Base-by-base conservation (phyloP, 2,329 filamentous ascomycete genomes). In the Metarhizium sp. region DNA sequence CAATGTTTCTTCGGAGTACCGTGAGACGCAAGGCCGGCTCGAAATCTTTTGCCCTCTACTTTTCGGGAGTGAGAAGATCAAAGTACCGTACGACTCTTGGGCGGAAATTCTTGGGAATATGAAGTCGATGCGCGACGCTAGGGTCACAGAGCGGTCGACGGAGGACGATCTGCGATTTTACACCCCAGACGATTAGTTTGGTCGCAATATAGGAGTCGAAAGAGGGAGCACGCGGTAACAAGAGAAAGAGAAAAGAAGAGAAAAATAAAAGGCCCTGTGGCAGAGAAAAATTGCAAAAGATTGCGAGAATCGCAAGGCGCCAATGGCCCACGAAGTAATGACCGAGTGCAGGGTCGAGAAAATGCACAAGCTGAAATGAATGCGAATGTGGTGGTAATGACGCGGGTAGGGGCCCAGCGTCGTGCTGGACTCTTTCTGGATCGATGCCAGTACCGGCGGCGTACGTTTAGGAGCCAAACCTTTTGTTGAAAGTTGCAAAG, bases 61-160 rank as follows among this genome's bases (percentile, higher is more conserved):
- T 5, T 40, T 16, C 4, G 5, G 13, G 38, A 40, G 38, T 6
- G 38, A 40, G 6, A 10, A 20, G n/a, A 45, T 45, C 42, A 6
- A 45, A 20, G 6, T 10, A 25, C 25, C 25, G 25, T 25, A 20
- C 38, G 13, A 40, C 38, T 14, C 42, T 10, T 18, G 18, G 16
- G 42, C 18, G 18, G 40, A 18, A 45, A 25, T 45, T 45, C 42
- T 45, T 20, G 42, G 38, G 38, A 11, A 49, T 30, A 11, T 38
- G 38, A 51, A 51, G 50, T 55, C 55, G 52, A 52, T 52, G 55
- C 55, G 38, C 32, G 47, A 51, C 53, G 53, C 53, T 51, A 40
- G 34, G 53, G 40, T 57, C 56, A 42, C 53, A 50, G 46, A 49
- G 52, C 20, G 56, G 56, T 34, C 50, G 46, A 55, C 42, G 47